Evolutionary conservation across 805 yeast species (phyloP).

Genomic region (Hanseniaspora guilliermondii): DNA sequence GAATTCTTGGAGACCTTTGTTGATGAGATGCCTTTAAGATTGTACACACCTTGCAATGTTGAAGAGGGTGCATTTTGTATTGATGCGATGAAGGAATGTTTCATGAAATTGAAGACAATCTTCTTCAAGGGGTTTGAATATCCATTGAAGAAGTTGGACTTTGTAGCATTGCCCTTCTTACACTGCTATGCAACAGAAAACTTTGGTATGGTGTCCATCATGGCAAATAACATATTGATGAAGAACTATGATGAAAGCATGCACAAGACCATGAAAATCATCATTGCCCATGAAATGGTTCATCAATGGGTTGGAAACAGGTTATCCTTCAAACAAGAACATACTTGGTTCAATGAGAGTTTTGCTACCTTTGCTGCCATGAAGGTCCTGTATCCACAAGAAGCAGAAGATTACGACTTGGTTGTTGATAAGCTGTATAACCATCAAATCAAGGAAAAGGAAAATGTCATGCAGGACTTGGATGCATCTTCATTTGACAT

Average conservation of each 20-base stretch:
- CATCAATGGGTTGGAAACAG: slow-evolving; percentile 74
- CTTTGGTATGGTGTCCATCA: slow-evolving; percentile 54
- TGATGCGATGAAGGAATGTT: slow-evolving; percentile 33
- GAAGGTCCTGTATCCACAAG: slow-evolving; percentile 14
- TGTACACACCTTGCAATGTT: slow-evolving; percentile 42
- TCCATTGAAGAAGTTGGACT: slow-evolving; percentile 46
- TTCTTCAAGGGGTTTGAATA: not conserved
- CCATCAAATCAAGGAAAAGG: not conserved
- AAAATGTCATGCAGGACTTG: not conserved
- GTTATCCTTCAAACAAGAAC: slow-evolving; percentile 56
- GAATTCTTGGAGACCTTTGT: slow-evolving; percentile 35
- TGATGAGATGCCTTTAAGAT: slow-evolving; percentile 33
- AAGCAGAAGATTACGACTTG: slow-evolving; percentile 4
- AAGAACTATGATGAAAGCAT: slow-evolving; percentile 20
- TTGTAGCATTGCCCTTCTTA: slow-evolving; percentile 56
- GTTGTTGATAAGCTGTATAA: slow-evolving; percentile 1
- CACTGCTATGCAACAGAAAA: slow-evolving; percentile 75
- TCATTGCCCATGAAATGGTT: slow-evolving; percentile 58
- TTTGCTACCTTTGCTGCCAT: slow-evolving; percentile 63
- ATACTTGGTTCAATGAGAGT: slow-evolving; percentile 64
- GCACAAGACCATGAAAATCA: slow-evolving; percentile 35
- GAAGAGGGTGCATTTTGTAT: slow-evolving; percentile 39
- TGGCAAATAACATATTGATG: slow-evolving; percentile 38
- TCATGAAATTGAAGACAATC: slow-evolving; percentile 36
- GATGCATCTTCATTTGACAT: slow-evolving; percentile 12